Base-by-base conservation (phyloP, 2,329 filamentous ascomycete species). In the Talaromyces sp. region DNA sequence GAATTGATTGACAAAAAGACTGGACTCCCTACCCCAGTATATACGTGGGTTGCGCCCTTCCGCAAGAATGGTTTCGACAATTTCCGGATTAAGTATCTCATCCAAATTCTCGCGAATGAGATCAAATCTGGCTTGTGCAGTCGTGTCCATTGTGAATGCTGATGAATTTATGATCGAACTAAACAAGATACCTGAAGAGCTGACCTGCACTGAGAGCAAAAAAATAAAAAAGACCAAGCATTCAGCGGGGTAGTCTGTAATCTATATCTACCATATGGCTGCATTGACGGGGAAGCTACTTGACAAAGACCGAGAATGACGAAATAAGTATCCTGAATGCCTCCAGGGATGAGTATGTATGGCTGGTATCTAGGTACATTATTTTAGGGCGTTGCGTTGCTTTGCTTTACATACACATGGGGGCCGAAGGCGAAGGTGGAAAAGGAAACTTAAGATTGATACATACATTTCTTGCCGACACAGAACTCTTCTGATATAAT, bases 31-130 rank as follows among this genome's bases (percentile, higher is more conserved):
- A 74, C 73, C 75, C 74, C 74, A 79, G 68, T 75, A 77, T 31
- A 78, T 67, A 16, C 69, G 68, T 4, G 72, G 74, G 50, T 73
- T 73, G 16, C 71, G 66, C 3, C 72, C 72, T 59, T 75, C 70
- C 0, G 67, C 68, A 11, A 78, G 66, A 31, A 77, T 69, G 4
- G 49, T 58, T 60, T 78, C 70, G 41, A 77, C 71, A 7, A 77
- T 66, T 61, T 83, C 92, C 27, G 88, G 88, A 74, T 95, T 93
- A 67, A 97, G 85, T 59, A 92, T 83, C 82, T 97, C 93, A 67
- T 89, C 87, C 66, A 96, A 84, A 78, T 95, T 95, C 75, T 89
- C 87, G 68, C 85, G 87, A 80, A 96, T 96, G 73, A 96, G 86
- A 66, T 84, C 84, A 71, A 93, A 83, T 75, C 88, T 87, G 78